phyloP scores from a whole-genome alignment of 2,329 filamentous ascomycete species.

The Colletotrichum lupini region DNA sequence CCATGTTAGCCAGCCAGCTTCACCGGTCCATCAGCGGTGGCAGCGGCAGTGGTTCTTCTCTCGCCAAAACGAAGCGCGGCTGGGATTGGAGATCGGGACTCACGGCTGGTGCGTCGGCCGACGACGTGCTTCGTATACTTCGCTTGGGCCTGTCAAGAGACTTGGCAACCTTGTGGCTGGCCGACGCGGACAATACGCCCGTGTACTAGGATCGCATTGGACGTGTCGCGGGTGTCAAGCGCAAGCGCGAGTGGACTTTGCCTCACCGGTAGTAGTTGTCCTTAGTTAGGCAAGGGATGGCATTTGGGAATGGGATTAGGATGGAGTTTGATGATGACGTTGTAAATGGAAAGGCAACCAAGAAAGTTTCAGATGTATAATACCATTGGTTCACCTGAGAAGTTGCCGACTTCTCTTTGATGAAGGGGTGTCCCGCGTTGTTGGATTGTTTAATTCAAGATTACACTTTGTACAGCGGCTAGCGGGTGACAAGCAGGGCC shows the following conservation, averaged over 20 bases:
- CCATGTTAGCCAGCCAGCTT: conserved; percentile 73
- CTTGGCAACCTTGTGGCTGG: conserved; percentile 75
- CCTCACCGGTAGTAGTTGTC: neutral
- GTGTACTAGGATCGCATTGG: conserved; percentile 46
- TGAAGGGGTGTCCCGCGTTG: neutral
- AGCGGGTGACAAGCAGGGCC: no score
- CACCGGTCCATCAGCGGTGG: conserved; percentile 70
- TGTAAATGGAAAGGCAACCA: conserved; percentile 18
- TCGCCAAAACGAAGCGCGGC: conserved; percentile 62
- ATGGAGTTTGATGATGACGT: conserved; percentile 8
- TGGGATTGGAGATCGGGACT: conserved; percentile 87
- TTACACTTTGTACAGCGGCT: neutral
- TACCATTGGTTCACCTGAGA: conserved; percentile 5
- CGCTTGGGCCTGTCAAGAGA: conserved; percentile 81
- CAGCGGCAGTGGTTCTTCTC: conserved; percentile 48
- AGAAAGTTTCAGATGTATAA: conserved; percentile 10
- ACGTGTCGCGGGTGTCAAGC: conserved; percentile 28
- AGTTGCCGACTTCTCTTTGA: neutral
- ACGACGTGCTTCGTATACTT: conserved; percentile 78
- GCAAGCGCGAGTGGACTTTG: conserved; percentile 16
- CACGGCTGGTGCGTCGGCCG: conserved; percentile 71
- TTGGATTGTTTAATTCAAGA: neutral
- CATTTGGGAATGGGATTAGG: neutral
- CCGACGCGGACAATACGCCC: conserved; percentile 69
- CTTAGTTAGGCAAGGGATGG: neutral